Base-by-base conservation (phyloP, 257 asterid genomes). In the Coffea canephora region DNA sequence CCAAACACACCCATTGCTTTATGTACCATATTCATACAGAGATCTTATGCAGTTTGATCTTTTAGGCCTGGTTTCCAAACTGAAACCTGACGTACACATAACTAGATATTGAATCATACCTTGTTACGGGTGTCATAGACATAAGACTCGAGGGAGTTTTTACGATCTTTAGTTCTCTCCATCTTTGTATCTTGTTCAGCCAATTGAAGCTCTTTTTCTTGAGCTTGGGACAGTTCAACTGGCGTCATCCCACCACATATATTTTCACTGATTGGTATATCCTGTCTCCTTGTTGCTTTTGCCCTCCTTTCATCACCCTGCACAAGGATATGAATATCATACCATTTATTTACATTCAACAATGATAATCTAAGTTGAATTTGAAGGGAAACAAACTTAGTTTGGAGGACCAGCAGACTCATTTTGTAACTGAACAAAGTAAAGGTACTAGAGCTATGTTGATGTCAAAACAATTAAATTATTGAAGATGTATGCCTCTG, bases 141-240 rank as follows among this genome's bases (percentile, higher is more conserved):
- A 75, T 92, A 96, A 45, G 99, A 90, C 91, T 96, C 99, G 79
- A 96, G 85, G 57, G 97, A 88, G 87, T 96, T 96, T 88, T 94
- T 96, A 91, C 88, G 89, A 81, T 96, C 98, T 89, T 96, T 94
- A 84, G 99, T 96, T 87, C 91, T 92, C 87, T 96, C 99, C 90
- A 96, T 89, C 83, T 82, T 78, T 52, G 83, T 83, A 82, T 96
- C 99, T 85, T 96, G 98, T 84, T 90, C 92, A 80, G 89, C 82
- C 83, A 96, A 83, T 82, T 88, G 90, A 81, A 75, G 82, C 86
- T 96, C 99, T 83, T 85, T 88, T 65, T 87, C 91, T 86, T 83
- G 91, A 82, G 97, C 98, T 84, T 83, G 85, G 64, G 90, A 83
- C 77, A 94, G 87, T 82, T 92, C 97, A 52, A 69, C 82, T 8